Evolutionary conservation across 2,329 filamentous ascomycete species (phyloP), one percentile per base, ranked within the genome.

Genomic region (Xylariaceae sp.): DNA sequence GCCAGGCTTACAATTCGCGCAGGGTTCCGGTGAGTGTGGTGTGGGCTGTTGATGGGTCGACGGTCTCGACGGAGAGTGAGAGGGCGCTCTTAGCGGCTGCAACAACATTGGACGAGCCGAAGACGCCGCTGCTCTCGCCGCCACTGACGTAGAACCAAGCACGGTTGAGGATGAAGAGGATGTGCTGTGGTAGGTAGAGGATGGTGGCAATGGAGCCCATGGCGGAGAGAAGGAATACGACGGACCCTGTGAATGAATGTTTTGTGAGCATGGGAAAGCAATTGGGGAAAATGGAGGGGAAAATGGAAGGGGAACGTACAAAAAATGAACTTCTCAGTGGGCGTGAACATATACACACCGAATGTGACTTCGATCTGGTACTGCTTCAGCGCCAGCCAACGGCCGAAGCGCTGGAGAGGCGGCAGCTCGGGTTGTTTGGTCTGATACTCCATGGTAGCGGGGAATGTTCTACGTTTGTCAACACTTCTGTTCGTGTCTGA

Each of bases 331-430:
- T 96, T 96, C 78, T 99, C 94, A 50, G 88, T 91, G 1, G 91
- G 88, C 39, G 91, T 96, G 65, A 96, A 87, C 88, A 99, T 97
- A 80, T 99, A 97, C 30, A 97, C 82, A 58, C 88, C 87, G 73
- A 95, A 94, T 9, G 92, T 96, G 71, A 97, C 92, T 76, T 99
- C 94, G 71, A 97, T 91, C 78, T 97, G 94, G 78, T 97, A 96
- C 71, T 91, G 86, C 80, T 99, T 99, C 73, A 91, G 83, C 73
- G 91, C 86, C 63, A 97, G 80, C 90, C 91, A 96, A 72, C 86
- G 85, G 62, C 89, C 81, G 65, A 95, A 79, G 45, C 74, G 71
- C 61, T 77, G 74, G 64, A 79, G 65, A 64, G 62, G 46, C 72
- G 64, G 55, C 41, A 59, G 64, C 52, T 66, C 62, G 58, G 65